These are phyloP conservation scores for Vararia minispora DNA, from an alignment of 768 basidiomycete genomes.

Conservation along the genomic window DNA sequence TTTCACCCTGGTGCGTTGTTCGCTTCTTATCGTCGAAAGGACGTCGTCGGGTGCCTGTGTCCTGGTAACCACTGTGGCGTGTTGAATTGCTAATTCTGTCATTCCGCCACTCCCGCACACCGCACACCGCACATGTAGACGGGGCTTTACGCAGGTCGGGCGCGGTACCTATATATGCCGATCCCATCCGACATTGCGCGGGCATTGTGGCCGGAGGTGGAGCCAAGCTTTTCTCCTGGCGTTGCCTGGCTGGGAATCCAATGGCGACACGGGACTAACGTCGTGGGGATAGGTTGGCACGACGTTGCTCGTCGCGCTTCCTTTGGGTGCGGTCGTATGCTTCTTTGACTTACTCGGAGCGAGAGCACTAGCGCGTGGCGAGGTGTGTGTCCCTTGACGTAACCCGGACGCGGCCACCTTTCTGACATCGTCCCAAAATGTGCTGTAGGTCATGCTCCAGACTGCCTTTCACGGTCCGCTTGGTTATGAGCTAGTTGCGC, in stretches of 20 bases:
- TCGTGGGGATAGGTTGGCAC: constrained; percentile 49
- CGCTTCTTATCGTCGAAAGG: not conserved
- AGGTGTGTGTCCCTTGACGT: constrained; percentile 29
- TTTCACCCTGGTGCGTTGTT: constrained; percentile 60
- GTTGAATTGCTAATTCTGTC: too few species aligned
- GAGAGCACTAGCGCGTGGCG: constrained; percentile 56
- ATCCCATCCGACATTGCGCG: too few species aligned
- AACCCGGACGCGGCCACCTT: not conserved
- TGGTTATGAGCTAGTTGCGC: constrained; percentile 49
- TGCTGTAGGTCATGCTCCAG: constrained; percentile 49
- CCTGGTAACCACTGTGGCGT: not conserved
- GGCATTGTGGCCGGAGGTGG: too few species aligned
- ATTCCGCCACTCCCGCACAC: too few species aligned
- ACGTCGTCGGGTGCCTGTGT: too few species aligned
- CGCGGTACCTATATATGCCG: too few species aligned
- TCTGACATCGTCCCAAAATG: not conserved
- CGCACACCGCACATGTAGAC: too few species aligned
- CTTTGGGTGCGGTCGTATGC: constrained; percentile 66
- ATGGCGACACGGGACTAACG: too few species aligned
- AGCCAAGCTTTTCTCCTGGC: too few species aligned
- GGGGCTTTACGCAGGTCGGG: too few species aligned
- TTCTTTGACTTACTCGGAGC: constrained; percentile 72
- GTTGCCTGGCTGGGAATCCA: too few species aligned
- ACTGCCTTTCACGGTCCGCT: constrained; percentile 58
- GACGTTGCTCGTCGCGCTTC: constrained; percentile 67